phyloP scores from a whole-genome alignment of 345 rosid species.

The Dipteronia dyeriana region DNA sequence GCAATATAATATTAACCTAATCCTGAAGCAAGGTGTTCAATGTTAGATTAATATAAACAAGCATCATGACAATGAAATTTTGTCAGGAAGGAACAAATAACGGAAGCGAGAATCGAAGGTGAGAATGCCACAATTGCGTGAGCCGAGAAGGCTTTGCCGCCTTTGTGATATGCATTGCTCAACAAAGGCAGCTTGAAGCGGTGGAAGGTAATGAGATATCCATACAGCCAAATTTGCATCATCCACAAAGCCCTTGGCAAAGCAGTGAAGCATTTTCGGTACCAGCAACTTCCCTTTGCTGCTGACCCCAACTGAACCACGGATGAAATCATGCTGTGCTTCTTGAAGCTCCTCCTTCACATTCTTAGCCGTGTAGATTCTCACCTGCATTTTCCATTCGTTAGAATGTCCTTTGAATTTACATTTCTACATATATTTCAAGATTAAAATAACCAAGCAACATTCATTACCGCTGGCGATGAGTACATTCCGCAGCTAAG shows the following conservation, averaged over 20 bases:
- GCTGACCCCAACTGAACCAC: conserved; percentile 84
- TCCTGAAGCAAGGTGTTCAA: neutral
- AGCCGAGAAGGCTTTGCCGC: conserved; percentile 65
- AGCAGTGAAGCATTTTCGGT: conserved; percentile 83
- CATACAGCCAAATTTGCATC: conserved; percentile 73
- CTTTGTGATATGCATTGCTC: conserved; percentile 78
- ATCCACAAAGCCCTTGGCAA: conserved; percentile 66
- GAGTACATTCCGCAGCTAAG: conserved; percentile 91
- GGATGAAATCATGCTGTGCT: conserved; percentile 75
- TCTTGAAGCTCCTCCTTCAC: conserved; percentile 76
- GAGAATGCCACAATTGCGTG: conserved; percentile 73
- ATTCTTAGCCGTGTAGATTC: conserved; percentile 64
- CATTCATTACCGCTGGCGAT: conserved; percentile 70
- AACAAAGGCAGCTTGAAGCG: conserved; percentile 69
- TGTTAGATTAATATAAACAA: conserved; percentile 10
- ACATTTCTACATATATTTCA: neutral
- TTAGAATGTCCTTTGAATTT: neutral
- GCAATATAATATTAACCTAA: neutral
- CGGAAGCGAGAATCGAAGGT: conserved; percentile 84
- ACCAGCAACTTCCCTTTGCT: conserved; percentile 80
- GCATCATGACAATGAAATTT: conserved; percentile 23
- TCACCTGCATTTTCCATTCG: conserved; percentile 53
- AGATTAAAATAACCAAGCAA: neutral
- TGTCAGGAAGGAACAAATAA: conserved; percentile 67
- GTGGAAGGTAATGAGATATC: conserved; percentile 83